Conservation (phyloP, 2,329 filamentous ascomycete genomes). For the Trichoderma oligosporum region DNA sequence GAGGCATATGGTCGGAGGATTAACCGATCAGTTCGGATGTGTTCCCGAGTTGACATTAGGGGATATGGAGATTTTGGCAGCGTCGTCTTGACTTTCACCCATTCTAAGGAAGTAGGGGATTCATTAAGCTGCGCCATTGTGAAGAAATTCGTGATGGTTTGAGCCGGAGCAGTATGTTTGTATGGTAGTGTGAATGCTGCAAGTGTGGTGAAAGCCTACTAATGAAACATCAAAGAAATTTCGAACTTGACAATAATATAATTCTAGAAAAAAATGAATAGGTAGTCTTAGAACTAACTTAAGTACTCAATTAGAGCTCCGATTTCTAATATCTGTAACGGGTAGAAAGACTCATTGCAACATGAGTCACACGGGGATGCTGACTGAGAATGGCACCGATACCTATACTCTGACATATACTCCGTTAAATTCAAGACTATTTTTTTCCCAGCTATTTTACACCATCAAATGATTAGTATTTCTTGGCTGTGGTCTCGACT, state of each 20-base stretch:
- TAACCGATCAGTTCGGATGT: conserved; percentile 51
- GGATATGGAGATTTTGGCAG: conserved; percentile 46
- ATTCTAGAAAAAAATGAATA: neutral
- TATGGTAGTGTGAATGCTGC: neutral
- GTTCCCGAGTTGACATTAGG: conserved; percentile 35
- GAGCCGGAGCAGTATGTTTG: neutral
- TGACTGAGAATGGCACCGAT: conserved; percentile 1
- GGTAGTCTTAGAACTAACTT: neutral
- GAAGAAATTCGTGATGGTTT: neutral
- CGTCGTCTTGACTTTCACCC: conserved; percentile 46
- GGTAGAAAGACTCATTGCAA: neutral
- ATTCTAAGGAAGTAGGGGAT: conserved; percentile 26
- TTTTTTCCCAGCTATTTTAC: neutral
- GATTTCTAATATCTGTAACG: neutral
- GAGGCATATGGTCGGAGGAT: conserved; percentile 48
- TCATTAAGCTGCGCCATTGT: conserved; percentile 22
- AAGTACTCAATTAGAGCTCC: neutral
- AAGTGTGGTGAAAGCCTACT: neutral
- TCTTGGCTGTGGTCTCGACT: conserved; percentile 1
- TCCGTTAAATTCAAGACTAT: neutral
- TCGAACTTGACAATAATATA: neutral
- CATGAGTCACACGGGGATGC: conserved; percentile 12
- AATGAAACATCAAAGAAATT: neutral
- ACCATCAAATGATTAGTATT: neutral
- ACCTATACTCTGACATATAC: neutral